Conservation (phyloP, 768 basidiomycete genomes). For the Scleroderma citrinum region DNA sequence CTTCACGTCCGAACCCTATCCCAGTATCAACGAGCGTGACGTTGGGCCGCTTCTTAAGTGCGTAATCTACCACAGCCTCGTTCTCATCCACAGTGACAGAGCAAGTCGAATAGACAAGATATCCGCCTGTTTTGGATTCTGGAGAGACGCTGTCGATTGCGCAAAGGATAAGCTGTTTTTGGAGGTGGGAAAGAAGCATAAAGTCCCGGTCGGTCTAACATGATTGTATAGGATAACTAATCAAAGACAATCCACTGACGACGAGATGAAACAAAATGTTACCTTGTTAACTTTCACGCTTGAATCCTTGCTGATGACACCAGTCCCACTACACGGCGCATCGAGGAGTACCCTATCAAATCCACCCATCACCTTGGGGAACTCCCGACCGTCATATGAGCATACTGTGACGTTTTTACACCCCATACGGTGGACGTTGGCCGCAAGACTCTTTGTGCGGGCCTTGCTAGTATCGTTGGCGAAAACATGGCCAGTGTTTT, state of each 20-base stretch:
- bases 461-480: constrained; percentile 96
- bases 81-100: constrained; percentile 98
- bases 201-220: constrained; percentile 90
- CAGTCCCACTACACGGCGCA: constrained; percentile 96
- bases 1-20: constrained; percentile 88
- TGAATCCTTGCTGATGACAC: constrained; percentile 95
- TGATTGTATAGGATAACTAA: constrained; percentile 3
- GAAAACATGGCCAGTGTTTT: constrained; percentile 97
- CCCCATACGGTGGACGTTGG: constrained; percentile 93
- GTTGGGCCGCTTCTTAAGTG: constrained; percentile 89
- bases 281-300: constrained; percentile 99
- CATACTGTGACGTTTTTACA: constrained; percentile 98
- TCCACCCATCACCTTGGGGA: constrained; percentile 98
- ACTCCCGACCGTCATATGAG: constrained; percentile 95
- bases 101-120: constrained; percentile 96
- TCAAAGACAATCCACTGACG: neutral
- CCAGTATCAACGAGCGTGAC: constrained; percentile 90
- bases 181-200: constrained; percentile 90
- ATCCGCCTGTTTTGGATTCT: constrained; percentile 87
- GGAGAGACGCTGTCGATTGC: constrained; percentile 94
- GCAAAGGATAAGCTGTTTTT: constrained; percentile 97
- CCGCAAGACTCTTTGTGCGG: constrained; percentile 92
- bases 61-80: constrained; percentile 97
- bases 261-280: constrained; percentile 15
- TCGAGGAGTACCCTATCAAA: constrained; percentile 97